phyloP scores from a whole-genome alignment of 306 rosid species.

The Casuarina glauca region DNA sequence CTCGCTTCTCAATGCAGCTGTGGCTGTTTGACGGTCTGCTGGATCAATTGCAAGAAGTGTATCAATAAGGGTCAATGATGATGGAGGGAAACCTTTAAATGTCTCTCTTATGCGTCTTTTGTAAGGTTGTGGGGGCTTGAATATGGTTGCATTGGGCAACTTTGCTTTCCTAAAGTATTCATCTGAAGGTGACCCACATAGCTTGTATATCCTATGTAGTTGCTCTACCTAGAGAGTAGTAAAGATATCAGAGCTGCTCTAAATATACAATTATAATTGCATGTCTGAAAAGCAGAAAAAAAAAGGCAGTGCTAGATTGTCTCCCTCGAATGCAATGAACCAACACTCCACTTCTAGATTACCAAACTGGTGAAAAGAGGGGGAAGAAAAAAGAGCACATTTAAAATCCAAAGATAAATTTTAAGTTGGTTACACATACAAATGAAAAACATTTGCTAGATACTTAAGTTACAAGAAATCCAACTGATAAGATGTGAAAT shows the following conservation, averaged over 20 bases:
- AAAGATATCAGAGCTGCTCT: constrained; percentile 28
- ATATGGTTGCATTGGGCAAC: constrained; percentile 87
- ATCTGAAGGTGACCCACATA: constrained; percentile 95
- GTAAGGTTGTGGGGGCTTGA: constrained; percentile 84
- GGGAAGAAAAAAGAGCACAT: background rate
- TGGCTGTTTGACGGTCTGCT: constrained; percentile 76
- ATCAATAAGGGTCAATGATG: constrained; percentile 75
- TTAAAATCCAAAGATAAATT: background rate
- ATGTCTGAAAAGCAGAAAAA: background rate
- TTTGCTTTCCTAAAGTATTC: constrained; percentile 85
- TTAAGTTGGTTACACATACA: background rate
- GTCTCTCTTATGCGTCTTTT: constrained; percentile 70
- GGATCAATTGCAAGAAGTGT: constrained; percentile 91
- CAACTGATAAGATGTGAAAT: background rate
- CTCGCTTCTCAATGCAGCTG: constrained; percentile 76
- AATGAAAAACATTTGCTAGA: background rate
- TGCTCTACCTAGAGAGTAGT: constrained; percentile 76
- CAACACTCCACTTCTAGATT: background rate
- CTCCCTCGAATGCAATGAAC: background rate
- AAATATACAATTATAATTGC: background rate
- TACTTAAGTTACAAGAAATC: background rate
- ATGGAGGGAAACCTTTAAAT: constrained; percentile 77
- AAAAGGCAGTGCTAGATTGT: background rate
- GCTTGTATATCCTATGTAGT: constrained; percentile 90
- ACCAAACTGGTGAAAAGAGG: background rate